phyloP scores from a whole-genome alignment of 345 rosid genomes.

The Populus nigra region DNA sequence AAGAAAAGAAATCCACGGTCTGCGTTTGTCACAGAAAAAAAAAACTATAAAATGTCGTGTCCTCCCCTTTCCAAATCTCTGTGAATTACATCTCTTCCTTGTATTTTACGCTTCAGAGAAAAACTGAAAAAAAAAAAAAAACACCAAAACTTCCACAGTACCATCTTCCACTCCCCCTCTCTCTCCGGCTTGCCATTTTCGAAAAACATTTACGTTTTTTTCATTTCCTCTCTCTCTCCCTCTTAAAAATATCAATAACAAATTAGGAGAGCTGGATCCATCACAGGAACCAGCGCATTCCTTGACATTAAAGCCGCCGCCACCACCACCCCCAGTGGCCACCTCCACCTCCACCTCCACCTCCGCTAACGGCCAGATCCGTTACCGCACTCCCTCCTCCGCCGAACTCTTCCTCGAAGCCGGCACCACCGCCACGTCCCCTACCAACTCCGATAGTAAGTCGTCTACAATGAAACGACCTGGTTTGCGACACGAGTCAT shows the following conservation, averaged over 20 bases:
- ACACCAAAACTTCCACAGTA: too few species aligned
- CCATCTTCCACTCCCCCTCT: too few species aligned
- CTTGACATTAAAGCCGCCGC: conserved; percentile 58
- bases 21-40: too few species aligned
- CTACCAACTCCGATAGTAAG: conserved; percentile 38
- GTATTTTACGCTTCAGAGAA: too few species aligned
- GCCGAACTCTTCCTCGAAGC: conserved; percentile 18
- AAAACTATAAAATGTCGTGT: too few species aligned
- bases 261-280: conserved; percentile 75
- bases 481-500: conserved; percentile 44
- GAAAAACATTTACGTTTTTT: too few species aligned
- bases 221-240: background rate
- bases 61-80: too few species aligned
- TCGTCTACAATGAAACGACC: conserved; percentile 50
- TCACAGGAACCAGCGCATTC: conserved; percentile 63
- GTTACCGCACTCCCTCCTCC: conserved; percentile 64
- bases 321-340: conserved; percentile 16
- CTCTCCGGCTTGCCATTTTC: too few species aligned
- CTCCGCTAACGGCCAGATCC: conserved; percentile 78
- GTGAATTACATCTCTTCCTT: too few species aligned
- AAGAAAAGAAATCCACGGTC: too few species aligned
- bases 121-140: too few species aligned
- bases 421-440: conserved; percentile 33
- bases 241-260: conserved; percentile 22
- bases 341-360: conserved; percentile 4